Evolutionary conservation across 805 yeast species (phyloP), one percentile per base, ranked within the genome.

Genomic region (Candida arabinofermentans): DNA sequence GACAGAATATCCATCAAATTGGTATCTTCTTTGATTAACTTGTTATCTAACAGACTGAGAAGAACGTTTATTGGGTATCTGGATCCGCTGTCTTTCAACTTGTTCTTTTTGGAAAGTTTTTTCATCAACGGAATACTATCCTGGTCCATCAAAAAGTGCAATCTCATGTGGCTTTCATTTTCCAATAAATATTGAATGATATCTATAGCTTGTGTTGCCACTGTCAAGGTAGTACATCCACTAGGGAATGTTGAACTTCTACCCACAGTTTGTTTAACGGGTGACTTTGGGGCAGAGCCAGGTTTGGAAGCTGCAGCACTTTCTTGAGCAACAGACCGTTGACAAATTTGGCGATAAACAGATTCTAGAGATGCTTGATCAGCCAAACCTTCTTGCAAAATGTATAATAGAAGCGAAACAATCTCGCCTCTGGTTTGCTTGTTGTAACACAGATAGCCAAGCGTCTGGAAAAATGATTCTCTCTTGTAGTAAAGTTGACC

Each of bases 361-460:
- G 68, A 73, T 50, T 83, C 89, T 34, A 86, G 62, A 0, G 86
- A 61, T 14, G 68, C 70, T 40, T 78, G 82, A 50, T 77, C 83
- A 2, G 57, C 54, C 5, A 83, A 66, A n/a, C 93, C 95, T 46
- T 89, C 96, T 43, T 81, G 83, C 27, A 90, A 64, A 34, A 89
- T 72, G 14, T 81, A 77, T 31, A 89, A 60, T 32, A 89, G 56
- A 42, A 83, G 64, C 33, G 83, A 79, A 57, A 89, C 69, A 13
- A 87, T 74, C 48, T 90, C 96, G 8, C 77, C 65, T 40, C 96
- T 67, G 5, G 86, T 84, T 48, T 84, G 95, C 59, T 85, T 85
- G 61, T 81, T 87, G 47, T 76, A 74, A 53, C 95, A 85, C 36
- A 89, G 56, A 46, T 75, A 78, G 18, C 76, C 77, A 41, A 89